Conservation (phyloP, 805 yeast species). For the Saccharomyces mikatae region DNA sequence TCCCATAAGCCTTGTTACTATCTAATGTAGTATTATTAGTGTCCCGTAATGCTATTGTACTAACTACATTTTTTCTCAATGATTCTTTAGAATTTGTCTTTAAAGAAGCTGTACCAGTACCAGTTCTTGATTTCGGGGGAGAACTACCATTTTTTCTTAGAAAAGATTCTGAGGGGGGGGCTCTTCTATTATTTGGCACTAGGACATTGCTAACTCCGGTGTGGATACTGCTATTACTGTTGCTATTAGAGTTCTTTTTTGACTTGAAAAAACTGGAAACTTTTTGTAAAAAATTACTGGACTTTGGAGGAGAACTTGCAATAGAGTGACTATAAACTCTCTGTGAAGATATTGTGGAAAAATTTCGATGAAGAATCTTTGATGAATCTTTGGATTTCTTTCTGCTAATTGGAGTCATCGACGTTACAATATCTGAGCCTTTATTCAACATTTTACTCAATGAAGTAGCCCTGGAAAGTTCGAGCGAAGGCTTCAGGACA, state of each 20-base stretch:
- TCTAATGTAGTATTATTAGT: not conserved
- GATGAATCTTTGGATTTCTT: not conserved
- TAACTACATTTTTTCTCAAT: not conserved
- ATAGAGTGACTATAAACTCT: not conserved
- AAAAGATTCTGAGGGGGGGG: not conserved
- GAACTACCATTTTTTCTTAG: not conserved
- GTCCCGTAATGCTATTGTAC: not conserved
- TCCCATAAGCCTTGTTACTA: constrained; percentile 1
- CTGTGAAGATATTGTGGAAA: not conserved
- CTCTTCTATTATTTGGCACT: not conserved
- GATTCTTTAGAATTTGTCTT: constrained; percentile 2
- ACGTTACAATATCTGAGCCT: constrained; percentile 5
- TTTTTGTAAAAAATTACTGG: constrained; percentile 26
- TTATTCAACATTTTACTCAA: constrained; percentile 6
- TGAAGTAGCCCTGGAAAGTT: constrained; percentile 6
- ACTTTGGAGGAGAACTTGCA: not conserved
- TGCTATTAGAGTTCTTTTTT: constrained; percentile 8
- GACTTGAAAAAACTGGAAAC: constrained; percentile 30
- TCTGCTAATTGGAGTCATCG: not conserved
- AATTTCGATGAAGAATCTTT: not conserved
- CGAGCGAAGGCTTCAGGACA: not conserved
- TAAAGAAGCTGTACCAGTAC: no score
- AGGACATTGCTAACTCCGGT: not conserved
- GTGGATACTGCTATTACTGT: not conserved
- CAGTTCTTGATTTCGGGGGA: not conserved